Conservation (phyloP, 1,284 basidiomycete genomes). For the Leucoagaricus sp. region DNA sequence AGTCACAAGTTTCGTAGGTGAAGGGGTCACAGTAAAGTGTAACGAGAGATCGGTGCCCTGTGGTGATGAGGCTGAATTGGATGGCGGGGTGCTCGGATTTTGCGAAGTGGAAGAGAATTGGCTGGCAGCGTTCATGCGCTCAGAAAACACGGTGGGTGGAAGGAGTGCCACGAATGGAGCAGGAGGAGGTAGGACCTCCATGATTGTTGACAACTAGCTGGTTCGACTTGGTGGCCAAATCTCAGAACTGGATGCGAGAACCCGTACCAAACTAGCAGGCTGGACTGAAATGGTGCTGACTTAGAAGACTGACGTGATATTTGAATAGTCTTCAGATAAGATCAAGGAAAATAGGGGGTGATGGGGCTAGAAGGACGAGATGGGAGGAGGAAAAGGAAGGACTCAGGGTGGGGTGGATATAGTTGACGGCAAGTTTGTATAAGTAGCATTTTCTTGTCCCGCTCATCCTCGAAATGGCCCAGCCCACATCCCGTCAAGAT, state of each 20-base stretch:
- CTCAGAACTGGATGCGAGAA: conserved; percentile 1
- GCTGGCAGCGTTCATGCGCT: background rate
- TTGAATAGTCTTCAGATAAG: background rate
- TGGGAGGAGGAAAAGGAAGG: background rate
- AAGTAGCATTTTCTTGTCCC: background rate
- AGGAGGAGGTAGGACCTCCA: conserved; percentile 14
- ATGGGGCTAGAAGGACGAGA: background rate
- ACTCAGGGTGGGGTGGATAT: background rate
- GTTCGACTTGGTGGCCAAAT: conserved; percentile 2
- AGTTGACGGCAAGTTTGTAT: background rate
- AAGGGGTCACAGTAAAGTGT: background rate
- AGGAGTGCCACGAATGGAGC: background rate
- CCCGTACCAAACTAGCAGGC: conserved; percentile 21
- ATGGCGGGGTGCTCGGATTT: background rate
- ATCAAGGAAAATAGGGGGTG: background rate
- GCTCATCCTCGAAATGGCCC: background rate
- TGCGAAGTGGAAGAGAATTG: background rate
- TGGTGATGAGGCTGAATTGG: background rate
- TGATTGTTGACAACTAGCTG: background rate
- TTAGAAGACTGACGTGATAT: background rate
- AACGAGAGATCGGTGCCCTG: background rate
- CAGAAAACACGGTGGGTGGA: background rate
- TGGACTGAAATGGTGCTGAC: conserved; percentile 12
- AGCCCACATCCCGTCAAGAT: background rate
- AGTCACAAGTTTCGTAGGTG: conserved; percentile 30